A percentile compares a stretch with the other conserved stretches of the same genome.
These are phyloP conservation scores for Monosporascus sp. DNA, from an alignment of 2,329 filamentous ascomycete species.

Conservation along the genomic window DNA sequence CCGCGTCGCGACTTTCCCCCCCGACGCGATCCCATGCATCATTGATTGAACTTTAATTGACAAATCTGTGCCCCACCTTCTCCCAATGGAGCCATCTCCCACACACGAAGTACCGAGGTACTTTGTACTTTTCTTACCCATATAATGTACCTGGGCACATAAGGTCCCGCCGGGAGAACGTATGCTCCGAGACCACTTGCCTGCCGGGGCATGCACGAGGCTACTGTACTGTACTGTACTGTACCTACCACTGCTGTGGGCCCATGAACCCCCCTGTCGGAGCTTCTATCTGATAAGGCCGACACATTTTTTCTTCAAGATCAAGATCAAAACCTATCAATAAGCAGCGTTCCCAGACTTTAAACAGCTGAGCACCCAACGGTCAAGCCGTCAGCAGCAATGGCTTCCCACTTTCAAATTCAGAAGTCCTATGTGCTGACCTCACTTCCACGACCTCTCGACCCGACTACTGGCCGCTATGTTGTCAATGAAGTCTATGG, in stretches of 20 bases:
- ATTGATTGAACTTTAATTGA: background rate
- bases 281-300: background rate
- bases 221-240: background rate
- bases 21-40: background rate
- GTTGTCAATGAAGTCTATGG: slow-evolving; percentile 58
- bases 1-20: background rate
- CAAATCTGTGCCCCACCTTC: no score
- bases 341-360: background rate
- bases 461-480: slow-evolving; percentile 43
- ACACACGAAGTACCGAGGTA: background rate
- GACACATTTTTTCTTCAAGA: background rate
- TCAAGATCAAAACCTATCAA: background rate
- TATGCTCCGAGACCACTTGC: no score
- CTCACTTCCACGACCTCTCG: slow-evolving; percentile 53
- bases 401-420: slow-evolving; percentile 57
- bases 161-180: no score
- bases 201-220: no score
- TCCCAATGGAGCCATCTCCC: background rate
- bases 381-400: slow-evolving; percentile 20
- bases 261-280: background rate
- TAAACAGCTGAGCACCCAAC: background rate
- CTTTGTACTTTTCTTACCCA: background rate
- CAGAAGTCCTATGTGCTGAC: slow-evolving; percentile 61
- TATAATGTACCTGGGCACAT: no score
- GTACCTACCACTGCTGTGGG: background rate